phyloP scores from a whole-genome alignment of 129 eudicot species.

The Calendula officinalis region DNA sequence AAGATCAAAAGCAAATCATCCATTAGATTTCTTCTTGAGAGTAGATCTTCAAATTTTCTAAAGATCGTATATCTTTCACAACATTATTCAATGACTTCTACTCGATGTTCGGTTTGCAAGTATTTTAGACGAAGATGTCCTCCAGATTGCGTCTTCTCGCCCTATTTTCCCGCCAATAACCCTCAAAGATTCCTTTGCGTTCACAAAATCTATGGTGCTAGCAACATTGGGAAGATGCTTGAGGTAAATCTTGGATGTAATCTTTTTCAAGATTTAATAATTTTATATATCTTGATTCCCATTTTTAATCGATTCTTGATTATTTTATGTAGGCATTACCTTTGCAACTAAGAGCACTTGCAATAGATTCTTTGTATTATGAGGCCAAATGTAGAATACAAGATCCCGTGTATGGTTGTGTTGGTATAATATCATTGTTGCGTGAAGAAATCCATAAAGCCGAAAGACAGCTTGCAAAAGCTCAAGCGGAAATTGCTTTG shows the following conservation, averaged over 20 bases:
- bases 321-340: slow-evolving; percentile 31
- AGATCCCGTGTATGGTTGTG: slow-evolving; percentile 31
- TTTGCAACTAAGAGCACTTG: slow-evolving; percentile 21
- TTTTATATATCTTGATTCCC: no score
- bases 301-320: neutral
- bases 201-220: slow-evolving; percentile 50
- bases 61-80: no score
- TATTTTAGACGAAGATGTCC: slow-evolving; percentile 49
- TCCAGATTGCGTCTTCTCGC: slow-evolving; percentile 40
- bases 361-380: slow-evolving; percentile 35
- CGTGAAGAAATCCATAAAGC: no score
- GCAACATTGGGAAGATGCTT: slow-evolving; percentile 40
- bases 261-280: neutral
- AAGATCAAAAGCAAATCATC: no score
- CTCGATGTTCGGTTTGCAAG: slow-evolving; percentile 49
- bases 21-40: no score
- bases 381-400: slow-evolving; percentile 45
- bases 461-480: no score
- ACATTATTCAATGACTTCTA: neutral
- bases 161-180: slow-evolving; percentile 38
- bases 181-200: slow-evolving; percentile 42
- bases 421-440: no score
- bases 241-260: slow-evolving; percentile 29
- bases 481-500: no score
- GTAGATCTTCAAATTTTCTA: no score